These are phyloP conservation scores for Oryza australiensis DNA, from an alignment of 176 grass and related monocot species.

Conservation along the genomic window DNA sequence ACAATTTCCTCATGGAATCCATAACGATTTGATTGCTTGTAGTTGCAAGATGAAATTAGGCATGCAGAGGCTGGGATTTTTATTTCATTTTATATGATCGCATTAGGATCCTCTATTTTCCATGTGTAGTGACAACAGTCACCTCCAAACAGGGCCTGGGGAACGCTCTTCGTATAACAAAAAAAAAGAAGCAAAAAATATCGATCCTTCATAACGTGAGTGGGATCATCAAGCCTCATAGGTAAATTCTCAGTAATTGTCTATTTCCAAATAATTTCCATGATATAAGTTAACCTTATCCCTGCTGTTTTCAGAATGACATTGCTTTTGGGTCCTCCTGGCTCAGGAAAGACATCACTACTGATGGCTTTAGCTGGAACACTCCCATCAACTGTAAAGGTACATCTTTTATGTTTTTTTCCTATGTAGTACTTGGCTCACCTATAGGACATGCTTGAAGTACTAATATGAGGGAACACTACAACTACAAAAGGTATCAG, in stretches of 20 bases:
- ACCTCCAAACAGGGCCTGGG: slow-evolving; percentile 35
- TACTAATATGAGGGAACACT: slow-evolving; percentile 5
- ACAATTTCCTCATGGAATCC: no score
- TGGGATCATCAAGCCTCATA: slow-evolving; percentile 74
- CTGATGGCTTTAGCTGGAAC: slow-evolving; percentile 68
- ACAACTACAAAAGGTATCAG: slow-evolving; percentile 39
- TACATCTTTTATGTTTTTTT: neutral
- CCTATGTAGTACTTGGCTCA: neutral
- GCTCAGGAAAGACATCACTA: slow-evolving; percentile 70
- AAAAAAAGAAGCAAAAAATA: slow-evolving; percentile 46
- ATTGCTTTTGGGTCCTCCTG: slow-evolving; percentile 76
- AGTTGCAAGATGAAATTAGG: neutral
- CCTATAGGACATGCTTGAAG: neutral
- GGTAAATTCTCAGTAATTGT: slow-evolving; percentile 24
- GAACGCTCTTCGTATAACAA: slow-evolving; percentile 33
- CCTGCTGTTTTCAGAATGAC: slow-evolving; percentile 56
- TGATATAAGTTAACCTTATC: neutral
- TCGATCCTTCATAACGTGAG: slow-evolving; percentile 65
- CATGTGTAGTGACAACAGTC: neutral
- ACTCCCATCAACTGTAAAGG: slow-evolving; percentile 46
- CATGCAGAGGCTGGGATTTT: neutral
- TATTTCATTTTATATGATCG: neutral
- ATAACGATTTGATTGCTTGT: no score
- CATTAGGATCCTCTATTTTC: neutral
- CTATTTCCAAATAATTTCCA: neutral